Evolutionary conservation across 306 rosid genomes (phyloP).

Genomic region (Citrullus amarus): DNA sequence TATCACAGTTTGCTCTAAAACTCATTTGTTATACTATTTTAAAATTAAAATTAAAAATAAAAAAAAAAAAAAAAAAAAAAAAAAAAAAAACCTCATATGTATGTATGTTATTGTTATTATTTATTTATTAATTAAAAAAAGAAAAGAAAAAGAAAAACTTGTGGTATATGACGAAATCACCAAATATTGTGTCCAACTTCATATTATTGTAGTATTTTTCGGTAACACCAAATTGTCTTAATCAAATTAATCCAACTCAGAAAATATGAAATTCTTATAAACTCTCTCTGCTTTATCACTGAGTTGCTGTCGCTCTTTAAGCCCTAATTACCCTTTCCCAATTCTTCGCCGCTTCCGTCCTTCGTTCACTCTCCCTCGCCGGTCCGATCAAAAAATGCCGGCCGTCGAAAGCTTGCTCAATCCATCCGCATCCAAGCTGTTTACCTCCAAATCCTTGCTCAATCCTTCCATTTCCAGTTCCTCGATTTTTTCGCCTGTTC

Average conservation of each 20-base stretch:
- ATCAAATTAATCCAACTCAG: neutral
- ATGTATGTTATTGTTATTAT: too few relatives aligned
- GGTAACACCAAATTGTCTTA: neutral
- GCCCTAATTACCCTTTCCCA: neutral
- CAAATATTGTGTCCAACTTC: neutral
- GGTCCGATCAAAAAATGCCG: neutral
- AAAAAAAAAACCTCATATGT: too few relatives aligned
- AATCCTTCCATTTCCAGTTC: slow-evolving; percentile 11
- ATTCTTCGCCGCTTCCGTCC: neutral
- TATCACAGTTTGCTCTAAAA: too few relatives aligned
- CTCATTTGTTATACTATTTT: too few relatives aligned
- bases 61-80: too few relatives aligned
- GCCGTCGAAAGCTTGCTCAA: neutral
- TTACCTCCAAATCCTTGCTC: slow-evolving; percentile 24
- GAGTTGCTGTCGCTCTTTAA: neutral
- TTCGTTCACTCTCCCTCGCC: neutral
- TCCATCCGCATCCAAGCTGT: neutral
- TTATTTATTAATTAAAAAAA: too few relatives aligned
- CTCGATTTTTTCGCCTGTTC: neutral
- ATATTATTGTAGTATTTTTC: neutral
- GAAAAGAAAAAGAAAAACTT: too few relatives aligned
- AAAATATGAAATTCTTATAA: neutral
- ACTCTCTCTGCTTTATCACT: neutral
- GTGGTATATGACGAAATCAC: neutral
- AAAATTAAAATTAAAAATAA: too few relatives aligned